phyloP scores from a whole-genome alignment of 208 protist species.

The Giardia duodenalis region DNA sequence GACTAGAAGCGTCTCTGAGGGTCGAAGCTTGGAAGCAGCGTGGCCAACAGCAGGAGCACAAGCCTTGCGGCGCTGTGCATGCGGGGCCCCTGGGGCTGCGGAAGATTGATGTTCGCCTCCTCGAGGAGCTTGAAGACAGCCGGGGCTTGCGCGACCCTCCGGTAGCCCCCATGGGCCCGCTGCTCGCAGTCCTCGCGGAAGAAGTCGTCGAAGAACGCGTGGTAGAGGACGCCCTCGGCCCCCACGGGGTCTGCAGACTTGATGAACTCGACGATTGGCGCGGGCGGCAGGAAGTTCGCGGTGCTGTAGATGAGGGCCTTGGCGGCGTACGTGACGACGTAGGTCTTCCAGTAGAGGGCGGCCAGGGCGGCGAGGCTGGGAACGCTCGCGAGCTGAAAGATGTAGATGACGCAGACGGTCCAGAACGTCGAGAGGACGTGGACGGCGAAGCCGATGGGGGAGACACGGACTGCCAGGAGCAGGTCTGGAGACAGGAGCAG shows the following conservation, averaged over 20 bases:
- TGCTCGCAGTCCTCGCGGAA: not conserved
- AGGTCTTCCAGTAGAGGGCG: not conserved
- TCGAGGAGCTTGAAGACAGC: not conserved
- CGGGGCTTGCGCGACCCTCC: not conserved
- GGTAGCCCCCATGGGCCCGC: not conserved
- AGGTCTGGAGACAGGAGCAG: no score
- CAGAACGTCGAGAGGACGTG: no score
- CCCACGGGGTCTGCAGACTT: not conserved
- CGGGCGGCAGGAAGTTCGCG: not conserved
- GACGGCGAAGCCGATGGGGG: no score
- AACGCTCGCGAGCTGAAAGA: not conserved
- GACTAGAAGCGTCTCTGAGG: not conserved
- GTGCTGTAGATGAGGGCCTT: not conserved
- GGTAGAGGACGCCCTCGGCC: not conserved
- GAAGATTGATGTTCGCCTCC: not conserved
- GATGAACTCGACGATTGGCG: not conserved
- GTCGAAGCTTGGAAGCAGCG: not conserved
- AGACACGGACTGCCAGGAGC: no score
- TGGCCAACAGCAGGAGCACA: not conserved
- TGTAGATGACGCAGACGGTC: no score
- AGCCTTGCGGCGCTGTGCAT: not conserved
- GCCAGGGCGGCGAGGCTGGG: not conserved
- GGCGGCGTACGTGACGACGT: not conserved
- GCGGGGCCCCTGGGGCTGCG: not conserved
- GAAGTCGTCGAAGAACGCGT: not conserved